Evolutionary conservation across 768 basidiomycete species (phyloP).

Genomic region (Lactifluus rugatus): DNA sequence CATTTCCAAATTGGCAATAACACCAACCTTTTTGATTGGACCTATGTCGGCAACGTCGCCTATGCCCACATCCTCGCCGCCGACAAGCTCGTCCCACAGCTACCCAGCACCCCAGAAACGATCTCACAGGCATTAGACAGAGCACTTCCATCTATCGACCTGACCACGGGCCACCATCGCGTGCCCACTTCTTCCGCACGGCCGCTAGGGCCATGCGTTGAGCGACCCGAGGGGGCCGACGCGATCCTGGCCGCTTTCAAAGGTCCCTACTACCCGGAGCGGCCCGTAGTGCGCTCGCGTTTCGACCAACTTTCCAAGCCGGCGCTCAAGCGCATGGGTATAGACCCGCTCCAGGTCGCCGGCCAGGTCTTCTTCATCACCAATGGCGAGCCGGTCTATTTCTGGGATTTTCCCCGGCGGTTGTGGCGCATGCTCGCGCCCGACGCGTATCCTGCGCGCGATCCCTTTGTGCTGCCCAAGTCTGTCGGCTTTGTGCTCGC

Average conservation of each 20-base stretch:
- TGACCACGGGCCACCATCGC: slow-evolving; percentile 53
- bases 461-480: slow-evolving; percentile 45
- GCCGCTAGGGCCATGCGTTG: slow-evolving; percentile 74
- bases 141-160: slow-evolving; percentile 50
- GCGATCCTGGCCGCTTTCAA: slow-evolving; percentile 49
- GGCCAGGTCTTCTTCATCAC: slow-evolving; percentile 96
- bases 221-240: slow-evolving; percentile 47
- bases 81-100: slow-evolving; percentile 61
- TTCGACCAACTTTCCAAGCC: slow-evolving; percentile 71
- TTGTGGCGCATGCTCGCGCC: slow-evolving; percentile 56
- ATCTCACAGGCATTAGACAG: slow-evolving; percentile 33
- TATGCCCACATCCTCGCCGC: slow-evolving; percentile 90
- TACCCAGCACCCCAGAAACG: slow-evolving; percentile 32
- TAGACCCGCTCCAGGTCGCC: slow-evolving; percentile 65
- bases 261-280: slow-evolving; percentile 34
- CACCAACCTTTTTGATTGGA: slow-evolving; percentile 90
- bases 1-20: slow-evolving; percentile 93
- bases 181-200: slow-evolving; percentile 74
- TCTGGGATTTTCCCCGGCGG: slow-evolving; percentile 85
- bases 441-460: slow-evolving; percentile 42
- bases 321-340: slow-evolving; percentile 42
- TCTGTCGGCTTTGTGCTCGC: slow-evolving; percentile 63
- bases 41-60: slow-evolving; percentile 93
- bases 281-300: slow-evolving; percentile 59
- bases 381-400: slow-evolving; percentile 91